Base-by-base conservation (phyloP, 495 filamentous ascomycete species). In the Aspergillus sclerotioniger region DNA sequence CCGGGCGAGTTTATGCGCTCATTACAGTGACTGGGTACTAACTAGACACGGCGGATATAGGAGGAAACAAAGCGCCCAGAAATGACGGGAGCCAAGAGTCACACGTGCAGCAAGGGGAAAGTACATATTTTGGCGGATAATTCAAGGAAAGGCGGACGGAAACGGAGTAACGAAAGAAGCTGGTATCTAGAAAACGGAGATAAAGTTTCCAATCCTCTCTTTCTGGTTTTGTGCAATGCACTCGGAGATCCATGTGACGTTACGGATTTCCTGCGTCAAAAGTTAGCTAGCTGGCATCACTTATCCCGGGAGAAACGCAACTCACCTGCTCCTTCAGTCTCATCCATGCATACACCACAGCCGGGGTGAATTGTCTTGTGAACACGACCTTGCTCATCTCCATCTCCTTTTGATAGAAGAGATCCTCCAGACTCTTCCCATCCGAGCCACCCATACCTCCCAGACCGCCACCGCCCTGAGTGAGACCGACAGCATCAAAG, bases 191-290 rank as follows among this genome's bases (percentile, higher is more conserved):
- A 98, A 96, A 58, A 98, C 92, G 75, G 91, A 96, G 68, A 98
- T 98, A 73, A 96, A 99, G 72, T 97, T 99, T 62, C 87, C 86
- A 69, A 99, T 98, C 71, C 94, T 84, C 74, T 99, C 94, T 78
- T 98, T 99, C 80, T 99, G 94, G 79, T 96, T 96, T 76, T 99
- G 94, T 48, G 94, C 94, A 84, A 99, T 99, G 76, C 94, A 99
- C 74, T 99, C 94, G 8, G 95, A 87, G 68, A 99, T 99, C 94
- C 94, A 99, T 47, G 93, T 98, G 67, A 99, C 94, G 67, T 99
- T 99, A 39, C 94, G 90, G 70, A 98, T 96, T 88, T 99, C 94
- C 94, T 96, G 58, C 15, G 17, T 25, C 17, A n/a, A 10, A 25
- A 19, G 48, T 80, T 57, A 75, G 67, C 45, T 60, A 6, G 6